A percentile compares a stretch with the other conserved stretches of the same genome.
These are phyloP conservation scores for Blastocystis sp. DNA, from an alignment of 352 stramenopile genomes.

Conservation along the genomic window DNA sequence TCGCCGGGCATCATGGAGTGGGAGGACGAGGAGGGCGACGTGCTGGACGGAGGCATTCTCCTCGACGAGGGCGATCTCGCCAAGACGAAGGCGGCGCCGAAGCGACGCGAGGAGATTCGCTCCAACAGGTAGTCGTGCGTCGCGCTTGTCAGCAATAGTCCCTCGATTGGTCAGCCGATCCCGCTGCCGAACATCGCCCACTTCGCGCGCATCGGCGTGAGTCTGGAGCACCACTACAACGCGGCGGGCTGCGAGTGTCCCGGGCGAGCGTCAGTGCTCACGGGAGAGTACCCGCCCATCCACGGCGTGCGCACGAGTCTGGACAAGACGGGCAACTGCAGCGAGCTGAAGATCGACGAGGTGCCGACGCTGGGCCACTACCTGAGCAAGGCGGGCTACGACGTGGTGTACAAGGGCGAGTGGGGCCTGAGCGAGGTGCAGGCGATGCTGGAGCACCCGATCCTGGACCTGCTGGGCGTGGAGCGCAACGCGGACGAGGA, in stretches of 20 bases:
- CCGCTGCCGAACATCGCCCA: slow-evolving; percentile 29
- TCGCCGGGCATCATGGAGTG: slow-evolving; percentile 36
- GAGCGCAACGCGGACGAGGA: slow-evolving; percentile 30
- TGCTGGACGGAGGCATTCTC: slow-evolving; percentile 19
- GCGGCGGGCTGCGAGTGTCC: slow-evolving; percentile 52
- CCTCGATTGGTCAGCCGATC: slow-evolving; percentile 28
- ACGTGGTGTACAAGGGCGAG: slow-evolving; percentile 71
- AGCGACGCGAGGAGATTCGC: background rate
- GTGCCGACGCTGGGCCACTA: slow-evolving; percentile 69
- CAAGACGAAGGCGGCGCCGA: background rate
- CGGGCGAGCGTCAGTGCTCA: slow-evolving; percentile 33
- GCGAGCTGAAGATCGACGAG: slow-evolving; percentile 55
- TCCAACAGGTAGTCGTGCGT: background rate
- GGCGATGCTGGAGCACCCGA: slow-evolving; percentile 42
- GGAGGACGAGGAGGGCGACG: background rate
- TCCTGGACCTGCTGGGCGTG: slow-evolving; percentile 57
- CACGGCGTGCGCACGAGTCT: slow-evolving; percentile 52
- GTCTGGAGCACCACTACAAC: slow-evolving; percentile 35
- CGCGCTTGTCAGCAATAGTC: background rate
- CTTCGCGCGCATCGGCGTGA: slow-evolving; percentile 10
- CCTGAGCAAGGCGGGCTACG: slow-evolving; percentile 22
- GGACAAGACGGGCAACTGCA: slow-evolving; percentile 21
- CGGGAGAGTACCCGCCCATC: slow-evolving; percentile 35
- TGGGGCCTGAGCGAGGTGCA: slow-evolving; percentile 68
- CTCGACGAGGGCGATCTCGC: background rate